These are phyloP conservation scores for Agapanthus africanus DNA, from an alignment of 106 monocot species.

Conservation along the genomic window DNA sequence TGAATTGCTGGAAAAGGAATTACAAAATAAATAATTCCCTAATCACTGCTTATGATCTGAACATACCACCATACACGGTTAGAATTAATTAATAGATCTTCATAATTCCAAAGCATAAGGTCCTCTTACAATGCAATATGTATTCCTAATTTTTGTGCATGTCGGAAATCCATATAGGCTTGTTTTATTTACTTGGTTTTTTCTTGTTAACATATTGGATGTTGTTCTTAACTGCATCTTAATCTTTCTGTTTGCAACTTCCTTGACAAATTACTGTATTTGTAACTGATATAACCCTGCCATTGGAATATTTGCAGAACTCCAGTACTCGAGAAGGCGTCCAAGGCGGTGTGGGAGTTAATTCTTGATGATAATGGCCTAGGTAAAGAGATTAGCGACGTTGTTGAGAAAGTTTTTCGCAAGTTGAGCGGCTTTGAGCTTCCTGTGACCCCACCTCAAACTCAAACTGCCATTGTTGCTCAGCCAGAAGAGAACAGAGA, in stretches of 20 bases:
- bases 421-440: slow-evolving; percentile 48
- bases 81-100: background rate
- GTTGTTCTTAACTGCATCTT: too few species aligned
- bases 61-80: background rate
- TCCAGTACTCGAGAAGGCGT: slow-evolving; percentile 92
- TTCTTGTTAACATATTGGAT: too few species aligned
- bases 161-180: too few species aligned
- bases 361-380: slow-evolving; percentile 61
- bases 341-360: slow-evolving; percentile 90
- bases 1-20: background rate
- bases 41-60: background rate
- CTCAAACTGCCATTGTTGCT: slow-evolving; percentile 8
- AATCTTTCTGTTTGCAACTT: too few species aligned
- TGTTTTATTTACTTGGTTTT: too few species aligned
- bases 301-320: slow-evolving; percentile 39
- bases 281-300: too few species aligned
- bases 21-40: background rate
- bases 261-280: too few species aligned
- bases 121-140: too few species aligned
- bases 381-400: slow-evolving; percentile 87
- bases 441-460: slow-evolving; percentile 12
- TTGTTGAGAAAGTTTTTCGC: slow-evolving; percentile 64
- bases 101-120: background rate
- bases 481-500: slow-evolving; percentile 12
- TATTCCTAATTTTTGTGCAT: too few species aligned